Evolutionary conservation across 257 asterid genomes (phyloP).

Genomic region (Nemophila menziesii): DNA sequence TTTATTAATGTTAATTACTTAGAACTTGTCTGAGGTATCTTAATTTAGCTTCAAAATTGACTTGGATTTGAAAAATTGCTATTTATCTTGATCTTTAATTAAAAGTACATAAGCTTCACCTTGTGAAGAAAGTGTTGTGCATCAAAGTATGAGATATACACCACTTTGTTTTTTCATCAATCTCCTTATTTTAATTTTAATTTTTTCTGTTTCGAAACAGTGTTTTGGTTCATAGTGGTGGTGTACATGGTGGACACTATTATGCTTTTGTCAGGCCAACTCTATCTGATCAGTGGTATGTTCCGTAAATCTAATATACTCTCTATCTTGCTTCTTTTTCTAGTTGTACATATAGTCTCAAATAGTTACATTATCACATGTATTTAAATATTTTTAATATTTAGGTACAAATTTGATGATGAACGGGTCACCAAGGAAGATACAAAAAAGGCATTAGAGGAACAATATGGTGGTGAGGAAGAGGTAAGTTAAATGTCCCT

Average conservation of each 20-base stretch:
- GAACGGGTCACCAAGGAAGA: constrained; percentile 87
- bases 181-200: not conserved
- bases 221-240: constrained; percentile 55
- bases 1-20: not conserved
- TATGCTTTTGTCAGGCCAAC: constrained; percentile 50
- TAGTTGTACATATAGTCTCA: not conserved
- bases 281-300: constrained; percentile 47
- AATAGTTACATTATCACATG: too few species aligned
- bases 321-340: not conserved
- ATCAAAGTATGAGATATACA: too few species aligned
- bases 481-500: constrained; percentile 35
- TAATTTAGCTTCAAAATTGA: not conserved
- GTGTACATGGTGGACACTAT: constrained; percentile 57
- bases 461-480: constrained; percentile 87
- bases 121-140: too few species aligned
- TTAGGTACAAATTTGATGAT: constrained; percentile 77
- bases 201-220: constrained; percentile 15
- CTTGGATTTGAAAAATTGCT: not conserved
- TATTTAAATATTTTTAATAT: too few species aligned
- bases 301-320: not conserved
- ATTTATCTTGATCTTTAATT: not conserved
- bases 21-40: not conserved
- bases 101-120: not conserved
- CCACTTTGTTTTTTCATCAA: not conserved
- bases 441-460: constrained; percentile 68